Evolutionary conservation across 1,139 yeast genomes (phyloP).

Genomic region (Pichia terricola): DNA sequence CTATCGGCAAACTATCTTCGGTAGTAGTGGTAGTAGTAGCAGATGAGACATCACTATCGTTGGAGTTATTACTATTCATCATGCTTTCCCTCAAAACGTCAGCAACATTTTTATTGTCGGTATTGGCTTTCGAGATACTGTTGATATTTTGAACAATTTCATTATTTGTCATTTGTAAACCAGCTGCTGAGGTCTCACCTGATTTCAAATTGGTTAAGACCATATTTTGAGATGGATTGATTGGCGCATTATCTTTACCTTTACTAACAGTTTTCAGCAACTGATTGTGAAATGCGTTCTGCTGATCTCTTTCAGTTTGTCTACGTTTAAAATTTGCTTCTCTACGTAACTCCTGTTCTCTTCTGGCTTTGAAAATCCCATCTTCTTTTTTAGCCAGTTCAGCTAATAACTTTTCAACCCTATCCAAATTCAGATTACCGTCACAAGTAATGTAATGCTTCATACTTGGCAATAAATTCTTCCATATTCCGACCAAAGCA

Average conservation of each 20-base stretch:
- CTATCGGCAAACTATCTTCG: slow-evolving; percentile 15
- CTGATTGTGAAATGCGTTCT: slow-evolving; percentile 26
- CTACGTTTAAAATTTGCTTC: slow-evolving; percentile 58
- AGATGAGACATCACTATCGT: slow-evolving; percentile 11
- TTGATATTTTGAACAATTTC: slow-evolving; percentile 64
- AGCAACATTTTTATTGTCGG: slow-evolving; percentile 67
- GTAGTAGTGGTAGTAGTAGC: slow-evolving; percentile 18
- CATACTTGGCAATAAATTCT: slow-evolving; percentile 53
- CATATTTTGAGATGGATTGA: slow-evolving; percentile 60
- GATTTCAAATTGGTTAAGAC: slow-evolving; percentile 58
- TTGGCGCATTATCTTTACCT: slow-evolving; percentile 72
- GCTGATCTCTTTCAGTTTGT: slow-evolving; percentile 33
- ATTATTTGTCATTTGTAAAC: slow-evolving; percentile 57
- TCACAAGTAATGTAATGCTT: slow-evolving; percentile 82
- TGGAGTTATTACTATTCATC: slow-evolving; percentile 7
- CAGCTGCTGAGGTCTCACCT: slow-evolving; percentile 61
- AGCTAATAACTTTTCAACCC: slow-evolving; percentile 64
- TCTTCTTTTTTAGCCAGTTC: slow-evolving; percentile 68
- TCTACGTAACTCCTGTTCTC: slow-evolving; percentile 57
- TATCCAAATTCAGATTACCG: slow-evolving; percentile 65
- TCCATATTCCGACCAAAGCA: slow-evolving; percentile 74
- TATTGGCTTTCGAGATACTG: slow-evolving; percentile 63
- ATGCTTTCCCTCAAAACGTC: slow-evolving; percentile 44
- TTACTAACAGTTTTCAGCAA: slow-evolving; percentile 31
- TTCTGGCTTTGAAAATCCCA: slow-evolving; percentile 63